These are phyloP conservation scores for Bruguiera hainesii DNA, from an alignment of 441 rosid species.

Conservation along the genomic window DNA sequence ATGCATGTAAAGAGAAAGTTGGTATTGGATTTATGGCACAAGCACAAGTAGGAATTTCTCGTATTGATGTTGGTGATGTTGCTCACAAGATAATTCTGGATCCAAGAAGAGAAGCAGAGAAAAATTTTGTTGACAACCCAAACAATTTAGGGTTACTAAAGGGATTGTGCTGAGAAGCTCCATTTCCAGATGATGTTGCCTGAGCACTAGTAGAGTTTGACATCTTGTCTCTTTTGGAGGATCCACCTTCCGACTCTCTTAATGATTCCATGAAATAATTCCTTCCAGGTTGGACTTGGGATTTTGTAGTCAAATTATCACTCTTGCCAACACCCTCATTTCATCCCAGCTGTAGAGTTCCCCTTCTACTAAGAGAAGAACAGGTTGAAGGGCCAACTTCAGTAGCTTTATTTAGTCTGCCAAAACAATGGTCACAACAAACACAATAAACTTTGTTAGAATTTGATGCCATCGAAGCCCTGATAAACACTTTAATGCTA, in stretches of 20 bases:
- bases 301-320: constrained; percentile 51
- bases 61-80: constrained; percentile 92
- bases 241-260: constrained; percentile 63
- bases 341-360: constrained; percentile 54
- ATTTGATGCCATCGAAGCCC: constrained; percentile 98
- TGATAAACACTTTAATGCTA: constrained; percentile 78
- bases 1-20: constrained; percentile 73
- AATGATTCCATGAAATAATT: constrained; percentile 77
- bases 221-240: constrained; percentile 72
- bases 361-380: constrained; percentile 71
- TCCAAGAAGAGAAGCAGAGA: constrained; percentile 99
- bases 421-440: constrained; percentile 83
- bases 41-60: constrained; percentile 92
- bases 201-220: constrained; percentile 84
- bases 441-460: constrained; percentile 77
- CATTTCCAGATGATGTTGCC: constrained; percentile 84
- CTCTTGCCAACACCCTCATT: constrained; percentile 58
- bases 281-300: constrained; percentile 72
- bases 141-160: constrained; percentile 72
- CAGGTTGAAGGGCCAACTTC: constrained; percentile 65
- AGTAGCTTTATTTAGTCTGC: constrained; percentile 66
- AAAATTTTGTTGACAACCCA: constrained; percentile 89
- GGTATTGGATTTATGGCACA: constrained; percentile 77
- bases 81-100: constrained; percentile 96
- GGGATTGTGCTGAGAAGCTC: constrained; percentile 82